Evolutionary conservation across 805 yeast genomes (phyloP).

Genomic region (Zygosaccharomyces lentus): DNA sequence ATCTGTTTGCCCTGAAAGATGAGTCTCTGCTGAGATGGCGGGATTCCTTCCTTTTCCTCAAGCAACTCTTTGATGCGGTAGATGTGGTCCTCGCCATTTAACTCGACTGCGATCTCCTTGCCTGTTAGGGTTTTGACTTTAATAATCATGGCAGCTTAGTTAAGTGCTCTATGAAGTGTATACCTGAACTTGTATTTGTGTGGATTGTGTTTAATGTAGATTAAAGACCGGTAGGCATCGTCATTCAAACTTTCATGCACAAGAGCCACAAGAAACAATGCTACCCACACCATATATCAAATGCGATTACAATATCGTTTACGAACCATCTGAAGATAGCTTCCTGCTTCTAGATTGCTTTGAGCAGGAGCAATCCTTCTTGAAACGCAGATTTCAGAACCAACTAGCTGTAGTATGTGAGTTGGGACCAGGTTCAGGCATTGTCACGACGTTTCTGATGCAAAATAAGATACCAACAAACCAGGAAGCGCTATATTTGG

Average conservation of each 20-base stretch:
- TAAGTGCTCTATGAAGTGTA: not conserved
- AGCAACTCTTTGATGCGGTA: conserved; percentile 80
- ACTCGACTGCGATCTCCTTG: conserved; percentile 37
- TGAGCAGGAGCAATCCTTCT: conserved; percentile 50
- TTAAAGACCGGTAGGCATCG: not conserved
- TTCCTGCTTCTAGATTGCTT: conserved; percentile 77
- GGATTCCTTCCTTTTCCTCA: conserved; percentile 96
- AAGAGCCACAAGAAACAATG: conserved; percentile 41
- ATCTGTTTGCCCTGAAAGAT: conserved; percentile 88
- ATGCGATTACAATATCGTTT: conserved; percentile 66
- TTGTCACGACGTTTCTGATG: conserved; percentile 70
- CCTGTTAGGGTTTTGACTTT: conserved; percentile 33
- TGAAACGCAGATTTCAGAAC: conserved; percentile 32
- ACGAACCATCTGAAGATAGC: conserved; percentile 94
- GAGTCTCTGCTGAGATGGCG: conserved; percentile 91
- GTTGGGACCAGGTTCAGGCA: conserved; percentile 90
- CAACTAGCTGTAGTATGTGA: conserved; percentile 62
- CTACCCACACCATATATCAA: conserved; percentile 70
- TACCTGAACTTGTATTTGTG: not conserved
- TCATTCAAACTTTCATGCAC: not conserved
- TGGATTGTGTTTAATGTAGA: not conserved
- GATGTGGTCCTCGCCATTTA: conserved; percentile 39
- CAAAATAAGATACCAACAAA: conserved; percentile 45
- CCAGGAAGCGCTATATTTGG: conserved; percentile 46
- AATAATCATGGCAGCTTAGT: conserved; percentile 16